Base-by-base conservation (phyloP, 2,329 filamentous ascomycete genomes). In the Didymella sp. region DNA sequence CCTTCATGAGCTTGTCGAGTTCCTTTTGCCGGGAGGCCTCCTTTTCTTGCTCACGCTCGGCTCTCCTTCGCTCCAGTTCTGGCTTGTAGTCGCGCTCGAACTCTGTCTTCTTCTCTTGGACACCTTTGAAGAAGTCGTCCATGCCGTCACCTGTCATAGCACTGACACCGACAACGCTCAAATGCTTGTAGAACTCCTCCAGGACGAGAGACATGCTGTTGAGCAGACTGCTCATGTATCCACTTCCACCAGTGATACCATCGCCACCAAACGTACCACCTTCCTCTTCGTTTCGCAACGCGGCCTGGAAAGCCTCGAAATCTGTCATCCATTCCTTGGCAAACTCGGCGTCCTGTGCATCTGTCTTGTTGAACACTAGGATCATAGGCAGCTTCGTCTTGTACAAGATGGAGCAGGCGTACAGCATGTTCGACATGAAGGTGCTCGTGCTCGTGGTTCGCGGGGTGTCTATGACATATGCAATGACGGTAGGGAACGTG, bases 341-440 rank as follows among this genome's bases (percentile, higher is more conserved):
- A 71, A 96, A 96, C 24, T 86, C 85, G 0, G 92, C 91, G 70
- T 96, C 90, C 75, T 96, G 92, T 38, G 96, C 92, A 71, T 99
- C 95, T 0, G 93, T 97, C 81, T 99, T 99, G 82, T 99, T 99
- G 83, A 99, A 98, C 11, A 99, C 95, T 7, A 99, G 81, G 51
- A 99, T 96, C 95, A 99, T 99, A 22, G 95, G 95, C 0, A 99
- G 83, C 75, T 96, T 96, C 2, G 94, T 98, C 82, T 98, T 98
- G 85, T 99, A 99, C 15, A 99, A 85, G 63, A 99, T 99, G 58
- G 91, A 96, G 82, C 95, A 98, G 21, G 95, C 95, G 77, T 99
- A 99, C 40, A 99, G 87, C 95, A 99, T 99, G 79, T 99, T 99
- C 75, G 91, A 96, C 95, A 99, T 99, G 78, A 99, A 99, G 0